These are phyloP conservation scores for Fusarium robinianum DNA, from an alignment of 2,329 filamentous ascomycete genomes.

Conservation along the genomic window DNA sequence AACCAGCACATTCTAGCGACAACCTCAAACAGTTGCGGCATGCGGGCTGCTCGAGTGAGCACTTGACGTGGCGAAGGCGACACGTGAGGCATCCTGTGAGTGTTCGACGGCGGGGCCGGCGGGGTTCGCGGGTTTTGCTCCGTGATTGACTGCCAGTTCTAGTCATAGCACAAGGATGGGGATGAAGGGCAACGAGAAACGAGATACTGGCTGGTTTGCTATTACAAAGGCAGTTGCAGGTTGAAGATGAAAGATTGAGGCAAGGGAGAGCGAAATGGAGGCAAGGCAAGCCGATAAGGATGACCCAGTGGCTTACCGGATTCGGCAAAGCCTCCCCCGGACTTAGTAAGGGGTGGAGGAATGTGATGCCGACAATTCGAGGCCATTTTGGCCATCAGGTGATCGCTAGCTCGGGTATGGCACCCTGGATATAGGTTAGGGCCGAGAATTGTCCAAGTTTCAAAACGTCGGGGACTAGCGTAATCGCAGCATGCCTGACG, in stretches of 20 bases:
- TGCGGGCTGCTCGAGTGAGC: neutral
- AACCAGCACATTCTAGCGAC: neutral
- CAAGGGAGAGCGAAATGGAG: neutral
- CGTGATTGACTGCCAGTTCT: neutral
- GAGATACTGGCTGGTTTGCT: no score
- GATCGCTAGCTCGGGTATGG: no score
- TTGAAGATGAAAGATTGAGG: neutral
- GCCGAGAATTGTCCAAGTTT: no score
- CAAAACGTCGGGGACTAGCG: no score
- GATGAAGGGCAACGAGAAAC: neutral
- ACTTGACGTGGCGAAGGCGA: neutral
- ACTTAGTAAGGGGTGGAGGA: neutral
- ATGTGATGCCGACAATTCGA: neutral
- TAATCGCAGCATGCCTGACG: no score
- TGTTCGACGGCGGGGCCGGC: neutral
- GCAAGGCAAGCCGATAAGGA: constrained; percentile 1
- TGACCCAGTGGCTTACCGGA: no score
- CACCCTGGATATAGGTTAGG: no score
- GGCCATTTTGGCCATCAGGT: neutral
- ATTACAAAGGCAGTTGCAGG: no score
- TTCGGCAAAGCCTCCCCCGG: no score
- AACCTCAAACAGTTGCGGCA: neutral
- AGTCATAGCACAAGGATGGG: neutral
- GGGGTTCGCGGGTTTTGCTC: no score
- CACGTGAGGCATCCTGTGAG: neutral